Base-by-base conservation (phyloP, 306 rosid genomes). In the Sophora flavescens region DNA sequence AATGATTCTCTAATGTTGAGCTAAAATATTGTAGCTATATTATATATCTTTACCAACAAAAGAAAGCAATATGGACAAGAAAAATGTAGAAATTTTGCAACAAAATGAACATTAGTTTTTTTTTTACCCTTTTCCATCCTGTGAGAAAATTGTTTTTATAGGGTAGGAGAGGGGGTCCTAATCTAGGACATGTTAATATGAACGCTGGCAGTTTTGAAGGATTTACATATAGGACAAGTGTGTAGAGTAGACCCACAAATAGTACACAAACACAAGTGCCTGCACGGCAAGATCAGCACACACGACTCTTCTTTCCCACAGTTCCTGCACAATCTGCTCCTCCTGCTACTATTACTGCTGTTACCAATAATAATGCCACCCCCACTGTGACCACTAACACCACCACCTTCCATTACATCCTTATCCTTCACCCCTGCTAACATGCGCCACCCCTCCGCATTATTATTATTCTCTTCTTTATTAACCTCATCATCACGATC, bases 141-240 rank as follows among this genome's bases (percentile, higher is more conserved):
- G 0, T 35, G 22, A 50, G 32, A 67, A 62, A 22, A 12, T 50
- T 12, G 11, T 13, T 6, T n/a, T 28, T 64, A 3, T 6, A 1
- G 3, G 32, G 38, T 3, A 16, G 54, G n/a, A 0, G 14, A 4
- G 54, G 3, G 35, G 8, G 28, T 17, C 79, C 39, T 33, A 39
- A 4, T 18, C 65, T 57, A 92, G 6, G 88, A 85, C 90, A 90
- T 63, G 83, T 90, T 90, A 75, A 95, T 87, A 88, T 90, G 95
- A 33, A 95, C 87, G 56, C 91, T 92, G 8, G 90, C 89, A 77
- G 86, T 92, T 60, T 87, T 92, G 82, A 81, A 39, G 72, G 96
- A 88, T 90, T 90, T 92, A 92, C 99, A 95, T 58, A 90, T 58
- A 7, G 99, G 99, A 86, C 99, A 95, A 76, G 82, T 83, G 82